Percentiles rank a stretch among this genome's conserved stretches.
Evolutionary conservation across 2,329 filamentous ascomycete genomes (phyloP).

Genomic region (Penicillium vulpinum): DNA sequence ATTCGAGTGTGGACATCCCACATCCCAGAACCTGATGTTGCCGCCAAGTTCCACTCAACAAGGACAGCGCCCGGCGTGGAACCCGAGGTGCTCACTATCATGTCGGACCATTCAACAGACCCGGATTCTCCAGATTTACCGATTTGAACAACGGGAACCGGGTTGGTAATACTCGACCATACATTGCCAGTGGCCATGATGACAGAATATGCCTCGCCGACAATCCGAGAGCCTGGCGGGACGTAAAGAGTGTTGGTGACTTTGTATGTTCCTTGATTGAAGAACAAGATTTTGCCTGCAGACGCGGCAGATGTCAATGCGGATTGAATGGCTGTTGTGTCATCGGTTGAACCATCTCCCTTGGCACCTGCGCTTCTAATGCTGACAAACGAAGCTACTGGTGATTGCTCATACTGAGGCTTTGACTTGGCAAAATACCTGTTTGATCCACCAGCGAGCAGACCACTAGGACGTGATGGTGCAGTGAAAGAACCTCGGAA

Average conservation of each 20-base stretch:
- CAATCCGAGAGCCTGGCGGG: slow-evolving; percentile 52
- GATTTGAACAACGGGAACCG: slow-evolving; percentile 67
- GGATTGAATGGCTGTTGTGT: slow-evolving; percentile 60
- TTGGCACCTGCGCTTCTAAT: slow-evolving; percentile 45
- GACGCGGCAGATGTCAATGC: slow-evolving; percentile 55
- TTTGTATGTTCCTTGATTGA: slow-evolving; percentile 58
- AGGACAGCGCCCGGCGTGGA: slow-evolving; percentile 67
- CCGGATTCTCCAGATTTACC: slow-evolving; percentile 65
- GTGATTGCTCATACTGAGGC: slow-evolving; percentile 53
- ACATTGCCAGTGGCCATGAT: slow-evolving; percentile 59
- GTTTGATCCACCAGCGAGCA: slow-evolving; percentile 45
- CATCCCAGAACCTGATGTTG: slow-evolving; percentile 52
- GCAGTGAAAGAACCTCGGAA: slow-evolving; percentile 48
- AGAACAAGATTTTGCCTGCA: slow-evolving; percentile 54
- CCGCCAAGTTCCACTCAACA: slow-evolving; percentile 70
- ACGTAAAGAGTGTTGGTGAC: slow-evolving; percentile 50
- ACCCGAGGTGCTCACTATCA: slow-evolving; percentile 69
- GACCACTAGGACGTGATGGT: slow-evolving; percentile 43
- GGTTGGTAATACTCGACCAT: slow-evolving; percentile 59
- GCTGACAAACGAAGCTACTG: slow-evolving; percentile 45
- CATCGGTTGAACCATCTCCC: slow-evolving; percentile 60
- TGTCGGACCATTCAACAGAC: slow-evolving; percentile 68
- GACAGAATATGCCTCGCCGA: slow-evolving; percentile 57
- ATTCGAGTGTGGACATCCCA: slow-evolving; percentile 58
- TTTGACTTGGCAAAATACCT: slow-evolving; percentile 53